phyloP scores from a whole-genome alignment of 257 asterid genomes.

The Plantago major region DNA sequence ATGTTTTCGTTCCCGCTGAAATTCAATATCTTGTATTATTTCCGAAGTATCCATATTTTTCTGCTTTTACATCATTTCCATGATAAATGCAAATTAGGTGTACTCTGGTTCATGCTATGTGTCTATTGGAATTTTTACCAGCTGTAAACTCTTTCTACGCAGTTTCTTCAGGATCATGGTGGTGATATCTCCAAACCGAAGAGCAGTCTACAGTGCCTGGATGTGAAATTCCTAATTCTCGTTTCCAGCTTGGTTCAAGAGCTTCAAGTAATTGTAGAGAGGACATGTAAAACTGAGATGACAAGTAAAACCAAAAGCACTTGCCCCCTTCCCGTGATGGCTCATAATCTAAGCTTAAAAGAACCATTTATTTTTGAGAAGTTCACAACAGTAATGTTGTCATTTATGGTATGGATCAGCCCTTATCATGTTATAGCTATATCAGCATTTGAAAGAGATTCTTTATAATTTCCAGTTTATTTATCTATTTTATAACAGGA shows the following conservation, averaged over 20 bases:
- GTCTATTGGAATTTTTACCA: conserved; percentile 16
- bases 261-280: conserved; percentile 58
- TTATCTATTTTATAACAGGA: conserved; percentile 38
- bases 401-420: conserved; percentile 48
- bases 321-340: conserved; percentile 25
- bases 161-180: conserved; percentile 60
- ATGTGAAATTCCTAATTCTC: conserved; percentile 71
- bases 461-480: conserved; percentile 3
- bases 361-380: conserved; percentile 41
- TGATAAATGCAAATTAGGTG: conserved; percentile 4
- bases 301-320: conserved; percentile 31
- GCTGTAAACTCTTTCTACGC: conserved; percentile 22
- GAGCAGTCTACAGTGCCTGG: conserved; percentile 39
- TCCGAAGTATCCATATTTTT: background rate
- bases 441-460: background rate
- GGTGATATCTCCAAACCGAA: conserved; percentile 41
- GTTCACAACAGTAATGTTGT: conserved; percentile 38
- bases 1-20: too few relatives aligned
- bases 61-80: background rate
- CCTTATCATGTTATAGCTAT: conserved; percentile 13
- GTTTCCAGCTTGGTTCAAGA: conserved; percentile 70
- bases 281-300: conserved; percentile 29
- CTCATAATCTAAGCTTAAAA: conserved; percentile 26
- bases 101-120: conserved; percentile 14
- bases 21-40: background rate